These are phyloP conservation scores for Aethionema arabicum DNA, from an alignment of 345 rosid species.

Conservation along the genomic window DNA sequence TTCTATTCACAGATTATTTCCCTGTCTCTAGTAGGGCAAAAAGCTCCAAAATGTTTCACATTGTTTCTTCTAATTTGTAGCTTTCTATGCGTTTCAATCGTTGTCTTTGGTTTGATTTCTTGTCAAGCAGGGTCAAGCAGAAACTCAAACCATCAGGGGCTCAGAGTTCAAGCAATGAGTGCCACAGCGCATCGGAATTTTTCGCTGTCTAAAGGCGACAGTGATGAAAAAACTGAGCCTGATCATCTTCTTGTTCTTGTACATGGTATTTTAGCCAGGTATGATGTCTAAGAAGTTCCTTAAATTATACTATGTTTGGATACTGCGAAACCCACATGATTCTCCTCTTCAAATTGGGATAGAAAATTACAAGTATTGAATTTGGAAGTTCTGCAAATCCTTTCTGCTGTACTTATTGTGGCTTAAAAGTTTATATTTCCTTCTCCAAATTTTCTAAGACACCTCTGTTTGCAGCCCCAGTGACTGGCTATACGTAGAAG, in stretches of 20 bases:
- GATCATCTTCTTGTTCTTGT: slow-evolving; percentile 99
- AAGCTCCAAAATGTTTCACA: neutral
- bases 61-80: slow-evolving; percentile 9
- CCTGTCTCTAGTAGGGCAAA: neutral
- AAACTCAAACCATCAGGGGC: slow-evolving; percentile 50
- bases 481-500: slow-evolving; percentile 94
- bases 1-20: neutral
- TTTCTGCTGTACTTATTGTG: neutral
- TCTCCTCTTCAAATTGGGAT: neutral
- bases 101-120: slow-evolving; percentile 18
- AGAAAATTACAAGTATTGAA: slow-evolving; percentile 2
- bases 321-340: neutral
- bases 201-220: slow-evolving; percentile 38
- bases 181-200: slow-evolving; percentile 50
- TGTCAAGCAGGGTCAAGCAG: slow-evolving; percentile 41
- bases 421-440: neutral
- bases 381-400: neutral
- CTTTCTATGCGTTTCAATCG: neutral
- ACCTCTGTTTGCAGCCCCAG: slow-evolving; percentile 67
- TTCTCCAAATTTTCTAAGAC: slow-evolving; percentile 11
- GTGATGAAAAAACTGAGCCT: slow-evolving; percentile 53
- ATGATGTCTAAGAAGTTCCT: slow-evolving; percentile 14
- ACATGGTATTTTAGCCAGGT: slow-evolving; percentile 96
- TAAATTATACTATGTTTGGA: neutral
- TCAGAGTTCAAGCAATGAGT: slow-evolving; percentile 65